phyloP scores from a whole-genome alignment of 331 rosid genomes.

The Cydonia oblonga region DNA sequence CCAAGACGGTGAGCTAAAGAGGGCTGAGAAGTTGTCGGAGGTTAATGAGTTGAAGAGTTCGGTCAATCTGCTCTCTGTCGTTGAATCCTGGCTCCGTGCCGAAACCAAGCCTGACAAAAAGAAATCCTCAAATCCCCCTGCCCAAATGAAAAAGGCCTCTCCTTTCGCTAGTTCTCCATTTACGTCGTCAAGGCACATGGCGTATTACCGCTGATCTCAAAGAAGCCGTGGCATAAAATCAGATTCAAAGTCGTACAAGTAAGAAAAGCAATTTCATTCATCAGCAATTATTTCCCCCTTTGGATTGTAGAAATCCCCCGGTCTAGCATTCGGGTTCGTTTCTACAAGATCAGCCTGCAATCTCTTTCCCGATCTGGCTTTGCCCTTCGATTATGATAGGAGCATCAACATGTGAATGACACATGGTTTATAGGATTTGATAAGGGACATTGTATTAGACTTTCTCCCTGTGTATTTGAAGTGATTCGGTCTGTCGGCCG shows the following conservation, averaged over 20 bases:
- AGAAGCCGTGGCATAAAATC: neutral
- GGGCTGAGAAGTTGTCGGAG: constrained; percentile 56
- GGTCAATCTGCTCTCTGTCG: constrained; percentile 67
- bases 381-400: neutral
- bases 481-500: too few species aligned
- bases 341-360: neutral
- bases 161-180: constrained; percentile 54
- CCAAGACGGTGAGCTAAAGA: constrained; percentile 74
- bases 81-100: constrained; percentile 83
- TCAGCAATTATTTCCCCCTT: neutral
- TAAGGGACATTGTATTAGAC: neutral
- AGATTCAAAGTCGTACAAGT: neutral
- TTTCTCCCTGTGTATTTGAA: neutral
- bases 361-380: neutral
- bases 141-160: constrained; percentile 28
- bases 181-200: constrained; percentile 89
- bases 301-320: neutral
- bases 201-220: constrained; percentile 63
- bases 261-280: neutral
- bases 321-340: neutral
- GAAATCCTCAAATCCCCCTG: constrained; percentile 33
- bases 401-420: neutral
- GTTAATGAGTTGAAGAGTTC: constrained; percentile 63
- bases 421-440: neutral
- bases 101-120: constrained; percentile 60